phyloP scores from a whole-genome alignment of 2,329 filamentous ascomycete species.

The Sarocladiaceae sp. region DNA sequence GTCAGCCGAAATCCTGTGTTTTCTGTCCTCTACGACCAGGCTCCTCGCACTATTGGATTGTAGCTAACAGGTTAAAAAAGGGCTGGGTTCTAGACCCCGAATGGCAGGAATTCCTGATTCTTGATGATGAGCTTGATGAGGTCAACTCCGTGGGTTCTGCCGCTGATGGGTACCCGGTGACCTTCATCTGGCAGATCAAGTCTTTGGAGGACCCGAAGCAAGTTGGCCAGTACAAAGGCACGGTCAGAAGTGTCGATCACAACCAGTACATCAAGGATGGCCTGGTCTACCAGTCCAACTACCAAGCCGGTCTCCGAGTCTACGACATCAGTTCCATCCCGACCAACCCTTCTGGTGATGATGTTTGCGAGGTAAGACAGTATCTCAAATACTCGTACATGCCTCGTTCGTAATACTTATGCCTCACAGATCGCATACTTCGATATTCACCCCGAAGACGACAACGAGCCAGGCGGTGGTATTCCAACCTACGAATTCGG shows the following conservation, averaged over 20 bases:
- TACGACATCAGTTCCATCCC: constrained; percentile 27
- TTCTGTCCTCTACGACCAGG: too few species aligned
- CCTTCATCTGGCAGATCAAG: constrained; percentile 45
- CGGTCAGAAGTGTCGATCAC: constrained; percentile 35
- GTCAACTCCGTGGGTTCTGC: constrained; percentile 30
- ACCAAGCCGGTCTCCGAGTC: constrained; percentile 36
- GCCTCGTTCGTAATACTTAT: too few species aligned
- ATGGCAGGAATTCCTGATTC: constrained; percentile 36
- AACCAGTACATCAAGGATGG: constrained; percentile 40
- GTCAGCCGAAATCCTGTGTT: too few species aligned
- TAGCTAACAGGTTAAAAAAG: too few species aligned
- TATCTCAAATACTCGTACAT: too few species aligned
- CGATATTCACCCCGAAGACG: constrained; percentile 44
- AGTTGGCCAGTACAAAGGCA: constrained; percentile 35
- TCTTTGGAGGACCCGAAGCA: constrained; percentile 35
- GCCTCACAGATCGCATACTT: constrained; percentile 42
- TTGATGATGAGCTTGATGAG: constrained; percentile 49
- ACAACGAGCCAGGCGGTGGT: constrained; percentile 29
- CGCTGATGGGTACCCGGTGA: constrained; percentile 37
- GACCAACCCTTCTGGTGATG: constrained; percentile 30
- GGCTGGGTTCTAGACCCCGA: constrained; percentile 45
- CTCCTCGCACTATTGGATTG: too few species aligned
- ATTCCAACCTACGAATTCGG: constrained; percentile 32
- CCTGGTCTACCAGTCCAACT: constrained; percentile 40
- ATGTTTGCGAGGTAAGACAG: constrained; percentile 38